Evolutionary conservation across 2,329 filamentous ascomycete genomes (phyloP).

Genomic region (Knufia petricola): DNA sequence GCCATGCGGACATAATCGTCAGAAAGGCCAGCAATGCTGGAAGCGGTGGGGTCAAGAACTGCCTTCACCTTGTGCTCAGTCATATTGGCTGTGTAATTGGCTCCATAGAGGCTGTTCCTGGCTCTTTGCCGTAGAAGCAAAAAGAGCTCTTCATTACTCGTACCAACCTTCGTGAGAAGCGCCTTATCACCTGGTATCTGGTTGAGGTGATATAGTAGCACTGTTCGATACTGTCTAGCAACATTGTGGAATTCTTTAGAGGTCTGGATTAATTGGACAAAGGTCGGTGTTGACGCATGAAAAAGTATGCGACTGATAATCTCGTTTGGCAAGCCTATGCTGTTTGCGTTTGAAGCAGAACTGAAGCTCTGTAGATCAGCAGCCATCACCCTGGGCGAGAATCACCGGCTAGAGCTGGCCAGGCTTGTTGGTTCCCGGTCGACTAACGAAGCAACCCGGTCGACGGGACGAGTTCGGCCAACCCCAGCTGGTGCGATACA

Average conservation of each 20-base stretch:
- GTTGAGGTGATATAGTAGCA: slow-evolving; percentile 30
- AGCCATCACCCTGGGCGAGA: neutral
- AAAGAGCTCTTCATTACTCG: slow-evolving; percentile 25
- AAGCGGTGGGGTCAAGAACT: slow-evolving; percentile 29
- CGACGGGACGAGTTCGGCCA: too few species aligned
- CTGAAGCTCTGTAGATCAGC: neutral
- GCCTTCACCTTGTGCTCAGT: slow-evolving; percentile 25
- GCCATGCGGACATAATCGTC: slow-evolving; percentile 20
- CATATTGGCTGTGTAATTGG: slow-evolving; percentile 27
- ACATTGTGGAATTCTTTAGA: slow-evolving; percentile 30
- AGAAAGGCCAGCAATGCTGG: slow-evolving; percentile 21
- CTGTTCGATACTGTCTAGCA: slow-evolving; percentile 28
- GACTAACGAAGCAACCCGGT: too few species aligned
- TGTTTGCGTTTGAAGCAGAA: neutral
- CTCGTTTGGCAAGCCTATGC: slow-evolving; percentile 30
- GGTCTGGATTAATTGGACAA: slow-evolving; percentile 30
- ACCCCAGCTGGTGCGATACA: too few species aligned
- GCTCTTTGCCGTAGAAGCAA: slow-evolving; percentile 26
- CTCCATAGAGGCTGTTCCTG: slow-evolving; percentile 28
- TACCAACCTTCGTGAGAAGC: slow-evolving; percentile 15
- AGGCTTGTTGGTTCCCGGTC: too few species aligned
- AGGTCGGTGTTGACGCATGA: slow-evolving; percentile 28
- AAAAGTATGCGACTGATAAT: slow-evolving; percentile 32
- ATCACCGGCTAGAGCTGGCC: too few species aligned
- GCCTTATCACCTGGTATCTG: slow-evolving; percentile 27